Evolutionary conservation across 2,329 filamentous ascomycete species (phyloP), one percentile per base, ranked within the genome.

Genomic region (Claviceps sp.): DNA sequence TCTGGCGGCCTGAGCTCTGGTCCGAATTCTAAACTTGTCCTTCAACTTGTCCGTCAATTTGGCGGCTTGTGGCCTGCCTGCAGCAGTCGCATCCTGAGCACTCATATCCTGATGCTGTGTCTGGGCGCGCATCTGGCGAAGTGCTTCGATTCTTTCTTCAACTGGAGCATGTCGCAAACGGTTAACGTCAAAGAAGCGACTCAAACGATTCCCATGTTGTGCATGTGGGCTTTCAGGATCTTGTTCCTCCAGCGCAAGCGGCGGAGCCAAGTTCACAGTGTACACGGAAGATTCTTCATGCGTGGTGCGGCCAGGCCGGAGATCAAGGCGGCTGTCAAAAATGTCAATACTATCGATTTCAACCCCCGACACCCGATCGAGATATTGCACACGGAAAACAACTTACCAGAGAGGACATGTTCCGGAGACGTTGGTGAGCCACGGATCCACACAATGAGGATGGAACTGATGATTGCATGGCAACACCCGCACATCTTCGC

Each of bases 401-500:
- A 70, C 78, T 71, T 70, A 85, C 82, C 82, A 85, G 54, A 85
- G 64, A 17, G 82, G 82, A 64, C 82, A 85, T 34, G 82, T 85
- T 54, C 82, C 82, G 11, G 81, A 84, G 11, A 86, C 77, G 52
- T 85, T 83, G 55, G 85, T 69, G 44, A 86, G 69, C 82, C 82
- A 86, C 4, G 82, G 82, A 58, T 86, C 82, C 52, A 86, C 76
- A 58, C 82, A 86, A 46, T 72, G 70, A 1, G 82, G 82, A 59
- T 86, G 82, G 59, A 80, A 86, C 56, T 82, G 81, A 64, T 86
- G 82, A 52, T 79, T 68, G 62, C 82, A 86, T 39, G 82, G 82
- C 42, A 86, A 66, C 1, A 86, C 80, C 45, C 82, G 74, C 50
- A 86, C 79, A 58, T 85, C 81, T 60, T 85, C 78, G 14, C 82